Percentiles rank a stretch among this genome's conserved stretches.
Evolutionary conservation across 768 basidiomycete genomes (phyloP).

Genomic region (Russula sp.): DNA sequence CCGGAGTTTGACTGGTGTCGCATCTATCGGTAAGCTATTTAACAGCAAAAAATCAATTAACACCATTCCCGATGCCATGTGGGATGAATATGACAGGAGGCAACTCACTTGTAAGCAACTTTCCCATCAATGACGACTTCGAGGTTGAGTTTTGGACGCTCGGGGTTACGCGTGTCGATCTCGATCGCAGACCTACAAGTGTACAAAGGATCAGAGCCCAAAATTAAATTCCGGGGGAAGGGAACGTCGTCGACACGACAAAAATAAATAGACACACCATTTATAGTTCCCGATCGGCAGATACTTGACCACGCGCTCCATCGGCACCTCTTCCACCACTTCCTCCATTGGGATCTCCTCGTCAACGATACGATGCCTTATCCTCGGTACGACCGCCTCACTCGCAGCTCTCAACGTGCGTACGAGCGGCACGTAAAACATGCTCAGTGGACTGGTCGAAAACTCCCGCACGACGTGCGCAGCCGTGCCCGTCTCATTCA

Average conservation of each 20-base stretch:
- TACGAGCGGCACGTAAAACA: conserved; percentile 63
- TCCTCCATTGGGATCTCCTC: conserved; percentile 32
- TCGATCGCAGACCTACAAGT: conserved; percentile 61
- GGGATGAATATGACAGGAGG: conserved; percentile 1
- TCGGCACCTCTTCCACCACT: conserved; percentile 44
- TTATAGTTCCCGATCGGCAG: conserved; percentile 64
- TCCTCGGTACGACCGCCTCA: conserved; percentile 43
- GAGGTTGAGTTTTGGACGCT: conserved; percentile 51
- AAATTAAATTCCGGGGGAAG: background rate
- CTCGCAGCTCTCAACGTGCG: conserved; percentile 51
- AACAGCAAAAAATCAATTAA: conserved; percentile 2
- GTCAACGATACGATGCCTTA: conserved; percentile 32
- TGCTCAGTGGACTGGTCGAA: conserved; percentile 66
- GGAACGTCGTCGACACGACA: background rate
- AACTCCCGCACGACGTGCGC: conserved; percentile 55
- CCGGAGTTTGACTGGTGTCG: conserved; percentile 46
- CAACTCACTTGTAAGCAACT: conserved; percentile 48
- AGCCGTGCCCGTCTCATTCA: conserved; percentile 30
- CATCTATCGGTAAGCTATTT: conserved; percentile 48
- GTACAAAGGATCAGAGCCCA: too few species aligned
- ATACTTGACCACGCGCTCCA: conserved; percentile 56
- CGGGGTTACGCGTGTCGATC: conserved; percentile 57
- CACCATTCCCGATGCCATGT: background rate
- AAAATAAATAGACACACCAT: conserved; percentile 43
- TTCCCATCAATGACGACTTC: conserved; percentile 62